Evolutionary conservation across 805 yeast genomes (phyloP).

Genomic region (Teunomyces funiuensis): DNA sequence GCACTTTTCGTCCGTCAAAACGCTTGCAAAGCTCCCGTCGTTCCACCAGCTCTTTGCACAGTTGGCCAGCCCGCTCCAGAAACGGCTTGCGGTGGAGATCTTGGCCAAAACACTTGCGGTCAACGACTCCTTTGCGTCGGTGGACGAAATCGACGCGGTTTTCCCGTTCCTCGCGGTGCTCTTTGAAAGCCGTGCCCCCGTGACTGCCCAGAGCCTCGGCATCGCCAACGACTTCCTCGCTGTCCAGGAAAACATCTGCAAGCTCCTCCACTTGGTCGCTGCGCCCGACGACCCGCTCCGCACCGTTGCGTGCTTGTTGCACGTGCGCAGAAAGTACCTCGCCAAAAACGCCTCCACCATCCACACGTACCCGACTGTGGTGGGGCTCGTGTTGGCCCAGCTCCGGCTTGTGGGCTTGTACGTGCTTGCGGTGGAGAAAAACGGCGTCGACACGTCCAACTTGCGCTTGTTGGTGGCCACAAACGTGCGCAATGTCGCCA

Average conservation of each 20-base stretch:
- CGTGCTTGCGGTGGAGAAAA: constrained; percentile 30
- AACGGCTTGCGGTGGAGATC: constrained; percentile 58
- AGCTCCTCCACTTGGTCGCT: constrained; percentile 63
- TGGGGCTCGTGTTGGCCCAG: constrained; percentile 58
- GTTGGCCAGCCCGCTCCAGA: constrained; percentile 55
- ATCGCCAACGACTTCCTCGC: constrained; percentile 39
- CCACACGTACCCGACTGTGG: constrained; percentile 75
- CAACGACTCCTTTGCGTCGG: constrained; percentile 28
- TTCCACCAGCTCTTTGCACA: constrained; percentile 53
- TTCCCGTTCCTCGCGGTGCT: constrained; percentile 59
- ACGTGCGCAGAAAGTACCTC: constrained; percentile 45
- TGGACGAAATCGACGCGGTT: constrained; percentile 56
- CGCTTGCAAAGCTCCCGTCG: constrained; percentile 45
- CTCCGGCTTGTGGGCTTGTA: constrained; percentile 47
- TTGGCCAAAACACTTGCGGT: constrained; percentile 58
- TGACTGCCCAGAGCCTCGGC: constrained; percentile 42
- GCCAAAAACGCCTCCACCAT: constrained; percentile 56
- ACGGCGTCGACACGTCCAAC: constrained; percentile 21
- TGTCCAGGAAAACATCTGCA: constrained; percentile 64
- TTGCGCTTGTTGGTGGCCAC: constrained; percentile 38
- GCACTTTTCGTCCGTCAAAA: constrained; percentile 39
- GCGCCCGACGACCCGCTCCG: constrained; percentile 43
- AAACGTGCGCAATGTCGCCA: constrained; percentile 72
- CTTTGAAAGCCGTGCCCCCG: constrained; percentile 37
- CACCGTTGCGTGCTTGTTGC: constrained; percentile 32